Base-by-base conservation (phyloP, 768 basidiomycete genomes). In the Antrodiella citrinella region DNA sequence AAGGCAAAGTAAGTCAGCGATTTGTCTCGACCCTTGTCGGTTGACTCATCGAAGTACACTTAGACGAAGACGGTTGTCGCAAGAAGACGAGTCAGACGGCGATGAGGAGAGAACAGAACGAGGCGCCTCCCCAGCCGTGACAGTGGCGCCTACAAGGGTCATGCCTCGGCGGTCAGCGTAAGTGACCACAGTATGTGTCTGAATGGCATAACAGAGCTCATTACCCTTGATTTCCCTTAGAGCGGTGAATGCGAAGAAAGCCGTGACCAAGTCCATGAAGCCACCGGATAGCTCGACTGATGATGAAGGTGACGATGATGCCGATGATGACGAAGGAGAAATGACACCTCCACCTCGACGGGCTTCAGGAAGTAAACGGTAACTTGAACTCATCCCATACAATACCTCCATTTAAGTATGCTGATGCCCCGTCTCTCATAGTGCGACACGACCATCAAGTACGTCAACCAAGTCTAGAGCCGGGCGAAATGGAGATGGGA, bases 131-230 rank as follows among this genome's bases (percentile, higher is more conserved):
- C 71, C 69, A 25, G 57, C 71, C 42, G 59, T 69, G 35, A 55
- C 61, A 0, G 61, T 67, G 26, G 65, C 68, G 10, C 77, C 78
- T n/a, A 76, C 72, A 18, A 68, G 81, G 47, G 65, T 62, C 5
- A 60, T 83, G 57, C 83, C 84, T 2, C 76, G 72, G 60, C 69
- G 83, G 56, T 72, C 76, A 38, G 81, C 73, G 82, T 84, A 67
- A 55, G 81, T 66, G 12, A n/a, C n/a, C n/a, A n/a, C n/a, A n/a
- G n/a, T n/a, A n/a, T n/a, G n/a, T n/a, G n/a, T n/a, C n/a, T n/a
- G n/a, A n/a, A n/a, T n/a, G n/a, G n/a, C n/a, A n/a, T n/a, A n/a
- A n/a, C n/a, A n/a, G n/a, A n/a, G n/a, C n/a, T n/a, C n/a, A n/a
- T n/a, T n/a, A n/a, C n/a, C n/a, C n/a, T n/a, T n/a, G 13, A 15